These are phyloP conservation scores for Pogostemon cablin DNA, from an alignment of 257 asterid genomes.

Conservation along the genomic window DNA sequence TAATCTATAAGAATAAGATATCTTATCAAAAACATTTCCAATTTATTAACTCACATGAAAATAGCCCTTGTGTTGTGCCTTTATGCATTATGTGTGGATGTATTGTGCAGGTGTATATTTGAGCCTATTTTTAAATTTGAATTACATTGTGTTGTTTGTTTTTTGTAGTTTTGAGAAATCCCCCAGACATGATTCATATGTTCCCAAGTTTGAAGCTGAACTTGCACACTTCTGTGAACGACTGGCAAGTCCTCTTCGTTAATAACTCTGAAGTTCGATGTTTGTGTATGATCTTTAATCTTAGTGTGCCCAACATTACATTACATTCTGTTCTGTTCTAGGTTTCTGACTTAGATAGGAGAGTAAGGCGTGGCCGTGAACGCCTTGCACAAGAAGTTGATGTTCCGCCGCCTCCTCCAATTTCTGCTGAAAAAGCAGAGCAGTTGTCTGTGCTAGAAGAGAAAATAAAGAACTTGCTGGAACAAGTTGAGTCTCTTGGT, in stretches of 20 bases:
- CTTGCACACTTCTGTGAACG: constrained; percentile 92
- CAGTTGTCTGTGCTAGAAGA: constrained; percentile 88
- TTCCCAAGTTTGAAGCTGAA: constrained; percentile 93
- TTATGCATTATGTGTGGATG: constrained; percentile 19
- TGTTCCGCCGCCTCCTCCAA: constrained; percentile 89
- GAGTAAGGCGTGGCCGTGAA: constrained; percentile 96
- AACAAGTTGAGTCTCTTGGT: constrained; percentile 99
- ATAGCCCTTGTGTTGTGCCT: background rate
- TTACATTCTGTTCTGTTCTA: constrained; percentile 32
- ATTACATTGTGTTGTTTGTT: constrained; percentile 34
- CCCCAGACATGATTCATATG: constrained; percentile 79
- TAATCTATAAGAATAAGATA: background rate
- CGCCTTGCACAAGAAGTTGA: constrained; percentile 95
- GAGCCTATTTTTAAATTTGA: constrained; percentile 25
- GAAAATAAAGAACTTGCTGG: constrained; percentile 91
- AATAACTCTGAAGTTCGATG: constrained; percentile 22
- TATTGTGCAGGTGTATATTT: background rate
- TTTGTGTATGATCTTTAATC: constrained; percentile 16
- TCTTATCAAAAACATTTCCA: background rate
- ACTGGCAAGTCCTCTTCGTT: constrained; percentile 60
- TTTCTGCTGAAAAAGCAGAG: constrained; percentile 91
- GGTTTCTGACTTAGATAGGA: constrained; percentile 93
- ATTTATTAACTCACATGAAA: background rate
- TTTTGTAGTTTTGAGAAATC: constrained; percentile 83
- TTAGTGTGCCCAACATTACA: background rate